These are phyloP conservation scores for Aureobasidium sp. DNA, from an alignment of 2,329 filamentous ascomycete species.

Conservation along the genomic window DNA sequence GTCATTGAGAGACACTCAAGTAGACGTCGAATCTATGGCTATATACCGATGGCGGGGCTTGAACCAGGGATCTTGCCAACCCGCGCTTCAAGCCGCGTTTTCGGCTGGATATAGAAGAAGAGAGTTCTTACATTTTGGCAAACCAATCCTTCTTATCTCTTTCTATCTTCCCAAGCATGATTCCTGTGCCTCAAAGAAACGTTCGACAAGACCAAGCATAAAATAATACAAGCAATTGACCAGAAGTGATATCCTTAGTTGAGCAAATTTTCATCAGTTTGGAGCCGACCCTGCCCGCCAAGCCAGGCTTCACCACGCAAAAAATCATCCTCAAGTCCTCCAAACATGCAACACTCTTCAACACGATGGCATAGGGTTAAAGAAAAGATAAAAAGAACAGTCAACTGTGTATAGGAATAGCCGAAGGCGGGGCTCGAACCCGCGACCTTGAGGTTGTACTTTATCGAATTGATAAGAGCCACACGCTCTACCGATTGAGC, in stretches of 20 bases:
- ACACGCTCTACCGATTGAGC: slow-evolving; percentile 42
- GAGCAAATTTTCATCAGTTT: neutral
- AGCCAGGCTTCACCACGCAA: neutral
- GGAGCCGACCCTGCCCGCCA: neutral
- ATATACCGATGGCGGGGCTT: neutral
- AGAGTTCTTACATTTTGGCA: too few relatives aligned
- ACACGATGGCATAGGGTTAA: neutral
- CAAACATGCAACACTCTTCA: neutral
- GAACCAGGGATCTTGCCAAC: neutral
- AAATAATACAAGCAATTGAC: neutral
- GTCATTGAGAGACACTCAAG: too few relatives aligned
- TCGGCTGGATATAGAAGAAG: too few relatives aligned
- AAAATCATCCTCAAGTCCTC: neutral
- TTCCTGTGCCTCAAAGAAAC: neutral
- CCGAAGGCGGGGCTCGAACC: slow-evolving; percentile 13
- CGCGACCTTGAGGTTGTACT: slow-evolving; percentile 13
- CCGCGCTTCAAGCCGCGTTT: neutral
- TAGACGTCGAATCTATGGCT: too few relatives aligned
- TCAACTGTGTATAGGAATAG: slow-evolving; percentile 1
- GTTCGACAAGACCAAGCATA: neutral
- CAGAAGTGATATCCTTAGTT: neutral
- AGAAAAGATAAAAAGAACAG: neutral
- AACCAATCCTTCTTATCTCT: too few relatives aligned
- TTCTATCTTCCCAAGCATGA: too few relatives aligned
- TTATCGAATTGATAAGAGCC: too few relatives aligned